phyloP scores from a whole-genome alignment of 2,329 filamentous ascomycete genomes.

The Clonostachys chloroleuca region DNA sequence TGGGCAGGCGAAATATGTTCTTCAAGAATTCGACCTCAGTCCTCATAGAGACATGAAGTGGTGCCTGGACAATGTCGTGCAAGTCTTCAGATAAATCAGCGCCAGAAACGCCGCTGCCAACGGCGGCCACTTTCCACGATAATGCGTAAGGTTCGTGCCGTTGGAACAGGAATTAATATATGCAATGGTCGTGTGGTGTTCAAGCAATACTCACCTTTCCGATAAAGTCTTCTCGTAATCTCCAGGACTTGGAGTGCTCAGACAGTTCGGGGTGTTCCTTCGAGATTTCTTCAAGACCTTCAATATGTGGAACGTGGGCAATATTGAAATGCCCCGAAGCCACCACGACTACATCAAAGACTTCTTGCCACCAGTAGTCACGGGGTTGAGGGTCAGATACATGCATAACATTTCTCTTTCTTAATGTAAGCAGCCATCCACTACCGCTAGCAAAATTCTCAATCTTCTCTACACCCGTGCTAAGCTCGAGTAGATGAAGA shows the following conservation, averaged over 20 bases:
- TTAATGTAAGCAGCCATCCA: too few species aligned
- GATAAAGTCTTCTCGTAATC: conserved; percentile 35
- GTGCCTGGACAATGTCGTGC: conserved; percentile 33
- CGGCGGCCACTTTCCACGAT: conserved; percentile 49
- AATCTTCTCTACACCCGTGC: too few species aligned
- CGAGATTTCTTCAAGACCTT: conserved; percentile 43
- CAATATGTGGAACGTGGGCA: conserved; percentile 47
- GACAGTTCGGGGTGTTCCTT: conserved; percentile 40
- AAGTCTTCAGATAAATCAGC: conserved; percentile 57
- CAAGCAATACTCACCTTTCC: conserved; percentile 30
- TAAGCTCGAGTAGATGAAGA: too few species aligned
- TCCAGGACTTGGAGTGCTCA: conserved; percentile 49
- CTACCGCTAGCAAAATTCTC: too few species aligned
- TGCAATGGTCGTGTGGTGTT: too few species aligned
- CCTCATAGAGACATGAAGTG: conserved; percentile 33
- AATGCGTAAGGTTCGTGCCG: neutral
- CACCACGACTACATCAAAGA: conserved; percentile 57
- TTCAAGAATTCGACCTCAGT: too few species aligned
- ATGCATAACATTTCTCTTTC: too few species aligned
- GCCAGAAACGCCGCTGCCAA: conserved; percentile 61
- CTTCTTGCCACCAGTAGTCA: conserved; percentile 60
- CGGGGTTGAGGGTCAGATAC: conserved; percentile 16
- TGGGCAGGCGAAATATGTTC: too few species aligned
- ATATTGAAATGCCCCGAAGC: conserved; percentile 58
- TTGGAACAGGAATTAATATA: neutral